Base-by-base conservation (phyloP, 345 rosid species). In the Melastoma malabathricum region DNA sequence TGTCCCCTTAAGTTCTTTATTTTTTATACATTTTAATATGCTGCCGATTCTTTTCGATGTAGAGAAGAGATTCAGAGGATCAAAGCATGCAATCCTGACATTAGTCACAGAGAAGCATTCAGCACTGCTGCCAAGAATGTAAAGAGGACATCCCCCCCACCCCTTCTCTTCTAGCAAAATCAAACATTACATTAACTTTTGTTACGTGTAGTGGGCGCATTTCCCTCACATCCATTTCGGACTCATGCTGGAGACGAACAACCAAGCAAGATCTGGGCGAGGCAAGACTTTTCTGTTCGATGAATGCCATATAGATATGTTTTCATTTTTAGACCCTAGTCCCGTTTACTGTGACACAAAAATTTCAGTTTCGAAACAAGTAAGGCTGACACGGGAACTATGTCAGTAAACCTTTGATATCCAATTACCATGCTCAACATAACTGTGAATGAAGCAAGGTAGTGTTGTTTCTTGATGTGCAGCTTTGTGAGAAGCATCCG, bases 41-140 rank as follows among this genome's bases (percentile, higher is more conserved):
- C 9, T 34, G 12, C 41, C 2, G 9, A 34, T 51, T 14, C 12
- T 5, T 39, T 7, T 3, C 6, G 12, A 34, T 34, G 41, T 52
- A 90, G 98, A 60, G 96, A 90, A 84, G 96, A 90, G 82, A 90
- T 90, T 58, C 96, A 86, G 64, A 90, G 98, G 87, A 90, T 90
- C 69, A 90, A 90, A 70, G 84, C 89, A n/a, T 86, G 79, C 50
- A 86, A 90, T 61, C 96, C 98, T 18, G 96, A 82, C 47, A 90
- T 90, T 59, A 86, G 85, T 62, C 98, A 90, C 70, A 78, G 98
- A 63, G 96, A 90, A 77, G 98, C 98, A 56, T 90, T 90, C 74
- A 90, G 98, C 61, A 84, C 96, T 34, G 98, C 98, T 59, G 98
- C 98, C 22, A 90, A 90, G 69, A 90, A 90, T 65, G 98, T 86